Evolutionary conservation across 352 stramenopile genomes (phyloP).

Genomic region (Phytophthora uliginosa): DNA sequence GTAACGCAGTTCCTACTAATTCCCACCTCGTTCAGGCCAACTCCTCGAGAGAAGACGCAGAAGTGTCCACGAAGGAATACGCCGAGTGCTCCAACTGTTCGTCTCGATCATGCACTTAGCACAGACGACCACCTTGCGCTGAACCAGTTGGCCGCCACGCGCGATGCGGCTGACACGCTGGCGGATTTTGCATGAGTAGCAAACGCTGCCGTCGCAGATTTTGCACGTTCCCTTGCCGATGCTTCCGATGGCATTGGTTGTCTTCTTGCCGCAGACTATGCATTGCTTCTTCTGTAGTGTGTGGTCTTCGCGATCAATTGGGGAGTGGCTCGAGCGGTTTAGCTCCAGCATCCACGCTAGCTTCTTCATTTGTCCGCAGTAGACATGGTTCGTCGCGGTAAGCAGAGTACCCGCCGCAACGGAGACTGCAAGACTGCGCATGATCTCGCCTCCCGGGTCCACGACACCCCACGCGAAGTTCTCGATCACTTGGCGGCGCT

Average conservation of each 20-base stretch:
- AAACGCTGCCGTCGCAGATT: slow-evolving; percentile 47
- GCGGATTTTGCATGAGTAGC: slow-evolving; percentile 46
- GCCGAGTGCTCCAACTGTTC: slow-evolving; percentile 33
- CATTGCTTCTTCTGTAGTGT: slow-evolving; percentile 16
- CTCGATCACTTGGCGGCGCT: slow-evolving; percentile 43
- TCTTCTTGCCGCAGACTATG: slow-evolving; percentile 38
- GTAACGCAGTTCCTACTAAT: neutral
- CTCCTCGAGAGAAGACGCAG: slow-evolving; percentile 22
- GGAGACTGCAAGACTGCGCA: slow-evolving; percentile 34
- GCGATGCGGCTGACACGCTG: slow-evolving; percentile 50
- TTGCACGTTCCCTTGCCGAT: slow-evolving; percentile 40
- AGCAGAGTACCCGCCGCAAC: slow-evolving; percentile 40
- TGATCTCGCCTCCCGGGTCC: slow-evolving; percentile 38
- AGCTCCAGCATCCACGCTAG: slow-evolving; percentile 50
- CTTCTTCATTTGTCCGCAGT: slow-evolving; percentile 70
- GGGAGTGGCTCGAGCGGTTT: neutral
- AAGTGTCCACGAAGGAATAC: slow-evolving; percentile 30
- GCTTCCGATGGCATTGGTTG: slow-evolving; percentile 27
- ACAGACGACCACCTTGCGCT: slow-evolving; percentile 50
- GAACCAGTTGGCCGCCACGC: slow-evolving; percentile 36
- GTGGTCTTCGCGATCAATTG: neutral
- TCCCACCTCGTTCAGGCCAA: slow-evolving; percentile 1
- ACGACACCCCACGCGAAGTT: slow-evolving; percentile 43
- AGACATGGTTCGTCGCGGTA: slow-evolving; percentile 40
- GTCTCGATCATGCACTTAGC: slow-evolving; percentile 44